A percentile compares a stretch with the other conserved stretches of the same genome.
phyloP scores from a whole-genome alignment of 2,329 filamentous ascomycete genomes.

The Colletotrichum eleusines region DNA sequence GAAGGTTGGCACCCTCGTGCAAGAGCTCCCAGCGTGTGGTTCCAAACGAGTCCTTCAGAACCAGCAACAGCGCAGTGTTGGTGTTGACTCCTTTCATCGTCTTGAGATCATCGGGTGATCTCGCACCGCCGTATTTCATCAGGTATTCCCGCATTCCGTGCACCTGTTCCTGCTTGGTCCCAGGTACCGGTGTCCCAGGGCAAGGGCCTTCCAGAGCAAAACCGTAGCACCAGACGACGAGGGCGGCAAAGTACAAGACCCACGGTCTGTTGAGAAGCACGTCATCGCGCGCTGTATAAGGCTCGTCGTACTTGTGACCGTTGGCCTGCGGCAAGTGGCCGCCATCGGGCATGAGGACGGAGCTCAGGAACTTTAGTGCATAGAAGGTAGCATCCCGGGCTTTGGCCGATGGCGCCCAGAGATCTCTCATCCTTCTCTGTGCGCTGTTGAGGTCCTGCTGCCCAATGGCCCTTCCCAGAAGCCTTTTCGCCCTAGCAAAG shows the following conservation, averaged over 20 bases:
- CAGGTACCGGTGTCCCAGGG: conserved; percentile 63
- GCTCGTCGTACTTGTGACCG: conserved; percentile 57
- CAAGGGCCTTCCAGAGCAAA: conserved; percentile 89
- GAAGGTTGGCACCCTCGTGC: conserved; percentile 83
- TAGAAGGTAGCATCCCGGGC: conserved; percentile 94
- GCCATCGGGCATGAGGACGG: conserved; percentile 78
- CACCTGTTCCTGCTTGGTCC: conserved; percentile 73
- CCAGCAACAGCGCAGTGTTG: conserved; percentile 83
- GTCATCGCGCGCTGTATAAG: conserved; percentile 88
- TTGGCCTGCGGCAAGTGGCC: conserved; percentile 44
- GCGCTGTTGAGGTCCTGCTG: conserved; percentile 83
- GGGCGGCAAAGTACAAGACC: conserved; percentile 92
- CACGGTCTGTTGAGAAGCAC: conserved; percentile 91
- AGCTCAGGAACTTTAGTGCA: conserved; percentile 86
- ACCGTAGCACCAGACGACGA: conserved; percentile 96
- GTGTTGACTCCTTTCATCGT: conserved; percentile 81
- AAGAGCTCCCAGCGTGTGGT: conserved; percentile 92
- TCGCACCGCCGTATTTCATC: conserved; percentile 76
- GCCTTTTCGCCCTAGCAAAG: conserved; percentile 86
- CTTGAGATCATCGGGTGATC: conserved; percentile 82
- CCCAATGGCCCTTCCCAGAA: conserved; percentile 88
- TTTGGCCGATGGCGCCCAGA: conserved; percentile 89
- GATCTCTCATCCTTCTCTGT: conserved; percentile 84
- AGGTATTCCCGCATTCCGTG: conserved; percentile 86
- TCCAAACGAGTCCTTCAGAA: conserved; percentile 84